Percentiles rank a stretch among this genome's conserved stretches.
Evolutionary conservation across 2,329 filamentous ascomycete species (phyloP).

Genomic region (Blastomyces emzantsi): DNA sequence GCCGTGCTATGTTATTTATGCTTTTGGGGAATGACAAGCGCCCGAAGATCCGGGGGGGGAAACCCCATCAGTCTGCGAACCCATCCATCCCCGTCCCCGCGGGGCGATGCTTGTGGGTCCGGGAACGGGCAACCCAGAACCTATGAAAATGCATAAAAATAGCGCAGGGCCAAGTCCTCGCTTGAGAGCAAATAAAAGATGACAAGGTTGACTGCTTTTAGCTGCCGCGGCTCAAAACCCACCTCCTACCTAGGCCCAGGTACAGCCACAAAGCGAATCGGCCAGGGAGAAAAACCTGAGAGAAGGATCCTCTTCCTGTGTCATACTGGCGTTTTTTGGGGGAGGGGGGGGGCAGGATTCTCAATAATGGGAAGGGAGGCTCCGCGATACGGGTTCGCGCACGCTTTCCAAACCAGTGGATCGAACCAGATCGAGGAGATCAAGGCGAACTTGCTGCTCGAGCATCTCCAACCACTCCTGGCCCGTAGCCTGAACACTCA

Average conservation of each 20-base stretch:
- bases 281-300: neutral
- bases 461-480: neutral
- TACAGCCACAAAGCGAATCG: constrained; percentile 4
- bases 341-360: neutral
- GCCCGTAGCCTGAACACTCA: neutral
- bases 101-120: neutral
- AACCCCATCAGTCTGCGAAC: neutral
- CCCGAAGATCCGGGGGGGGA: neutral
- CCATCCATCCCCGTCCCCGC: too few species aligned
- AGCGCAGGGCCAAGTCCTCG: neutral
- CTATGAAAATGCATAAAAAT: neutral
- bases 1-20: neutral
- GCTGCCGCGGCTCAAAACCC: neutral
- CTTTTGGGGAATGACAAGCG: neutral
- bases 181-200: neutral
- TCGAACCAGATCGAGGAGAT: neutral
- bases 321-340: neutral
- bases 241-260: neutral
- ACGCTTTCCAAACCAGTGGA: neutral
- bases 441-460: neutral
- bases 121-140: neutral
- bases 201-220: neutral
- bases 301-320: neutral
- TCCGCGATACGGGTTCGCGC: neutral
- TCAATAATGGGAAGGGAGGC: neutral